These are phyloP conservation scores for Penicillium fuscoglaucum DNA, from an alignment of 2,329 filamentous ascomycete species.

Conservation along the genomic window DNA sequence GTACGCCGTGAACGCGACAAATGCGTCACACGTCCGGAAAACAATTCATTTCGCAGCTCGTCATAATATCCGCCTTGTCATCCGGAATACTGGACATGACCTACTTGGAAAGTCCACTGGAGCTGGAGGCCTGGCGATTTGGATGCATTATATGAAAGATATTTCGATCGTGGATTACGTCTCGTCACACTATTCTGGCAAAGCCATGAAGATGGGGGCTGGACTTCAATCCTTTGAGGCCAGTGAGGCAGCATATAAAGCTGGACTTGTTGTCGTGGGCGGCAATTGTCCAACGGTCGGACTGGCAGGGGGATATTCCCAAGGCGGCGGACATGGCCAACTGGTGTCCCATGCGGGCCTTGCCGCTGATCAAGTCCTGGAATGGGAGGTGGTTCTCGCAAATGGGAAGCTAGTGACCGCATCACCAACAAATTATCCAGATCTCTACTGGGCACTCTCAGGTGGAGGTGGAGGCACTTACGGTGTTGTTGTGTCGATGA, in stretches of 20 bases:
- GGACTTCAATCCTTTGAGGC: slow-evolving; percentile 16
- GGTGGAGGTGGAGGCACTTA: slow-evolving; percentile 24
- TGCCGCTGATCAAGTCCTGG: slow-evolving; percentile 35
- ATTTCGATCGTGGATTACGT: slow-evolving; percentile 23
- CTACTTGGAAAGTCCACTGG: slow-evolving; percentile 41
- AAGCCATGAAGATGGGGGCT: slow-evolving; percentile 15
- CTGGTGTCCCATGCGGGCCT: slow-evolving; percentile 45
- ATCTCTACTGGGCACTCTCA: slow-evolving; percentile 27
- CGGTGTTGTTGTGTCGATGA: slow-evolving; percentile 17
- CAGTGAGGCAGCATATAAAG: background rate
- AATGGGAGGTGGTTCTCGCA: slow-evolving; percentile 44
- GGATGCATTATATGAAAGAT: slow-evolving; percentile 45
- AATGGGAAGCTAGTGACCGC: slow-evolving; percentile 20
- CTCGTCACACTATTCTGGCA: slow-evolving; percentile 10
- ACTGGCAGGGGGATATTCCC: slow-evolving; percentile 39
- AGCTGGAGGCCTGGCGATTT: slow-evolving; percentile 39
- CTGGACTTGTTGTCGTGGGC: background rate
- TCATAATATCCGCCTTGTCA: slow-evolving; percentile 31
- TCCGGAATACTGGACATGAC: slow-evolving; percentile 49
- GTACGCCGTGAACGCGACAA: slow-evolving; percentile 18
- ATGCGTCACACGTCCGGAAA: background rate
- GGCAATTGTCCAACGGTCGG: slow-evolving; percentile 11
- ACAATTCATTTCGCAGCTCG: slow-evolving; percentile 11
- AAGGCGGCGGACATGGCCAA: slow-evolving; percentile 47
- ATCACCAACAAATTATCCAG: slow-evolving; percentile 15